phyloP scores from a whole-genome alignment of 1,139 yeast species.

The Blastobotrys persicus region DNA sequence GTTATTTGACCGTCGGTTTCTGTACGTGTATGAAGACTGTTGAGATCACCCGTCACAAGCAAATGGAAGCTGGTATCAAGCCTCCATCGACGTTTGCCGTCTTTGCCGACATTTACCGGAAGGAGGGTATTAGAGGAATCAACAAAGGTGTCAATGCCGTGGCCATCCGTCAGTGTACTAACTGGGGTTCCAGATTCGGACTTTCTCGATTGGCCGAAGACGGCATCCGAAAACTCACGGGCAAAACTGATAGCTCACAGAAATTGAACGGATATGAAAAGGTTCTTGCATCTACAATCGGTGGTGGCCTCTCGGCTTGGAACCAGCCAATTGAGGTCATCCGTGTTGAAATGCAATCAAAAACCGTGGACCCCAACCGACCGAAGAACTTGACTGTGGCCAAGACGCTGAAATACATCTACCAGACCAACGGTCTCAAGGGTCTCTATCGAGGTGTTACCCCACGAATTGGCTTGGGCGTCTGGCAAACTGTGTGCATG shows the following conservation, averaged over 20 bases:
- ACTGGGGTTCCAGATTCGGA: constrained; percentile 98
- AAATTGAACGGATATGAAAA: constrained; percentile 74
- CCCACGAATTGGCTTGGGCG: constrained; percentile 93
- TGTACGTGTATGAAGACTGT: constrained; percentile 98
- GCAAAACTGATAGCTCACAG: constrained; percentile 55
- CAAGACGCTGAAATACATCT: constrained; percentile 80
- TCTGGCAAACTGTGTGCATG: constrained; percentile 99
- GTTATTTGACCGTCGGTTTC: constrained; percentile 95
- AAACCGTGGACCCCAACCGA: constrained; percentile 88
- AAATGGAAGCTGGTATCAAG: constrained; percentile 64
- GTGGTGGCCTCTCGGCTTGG: constrained; percentile 98
- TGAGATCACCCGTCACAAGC: constrained; percentile 88
- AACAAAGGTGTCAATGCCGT: constrained; percentile 99
- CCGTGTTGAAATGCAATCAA: constrained; percentile 96
- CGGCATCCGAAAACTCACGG: constrained; percentile 60
- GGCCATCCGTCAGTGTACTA: constrained; percentile 96
- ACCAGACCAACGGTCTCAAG: constrained; percentile 74
- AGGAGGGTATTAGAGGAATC: constrained; percentile 90
- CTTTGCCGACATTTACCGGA: constrained; percentile 74
- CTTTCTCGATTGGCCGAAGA: constrained; percentile 90
- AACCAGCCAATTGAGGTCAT: constrained; percentile 98
- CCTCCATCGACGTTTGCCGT: constrained; percentile 82
- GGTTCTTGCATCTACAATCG: constrained; percentile 80
- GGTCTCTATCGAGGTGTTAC: constrained; percentile 96
- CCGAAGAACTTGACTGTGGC: constrained; percentile 84